Evolutionary conservation across 169 alveolate species (phyloP).

Genomic region (Theileria sp.): DNA sequence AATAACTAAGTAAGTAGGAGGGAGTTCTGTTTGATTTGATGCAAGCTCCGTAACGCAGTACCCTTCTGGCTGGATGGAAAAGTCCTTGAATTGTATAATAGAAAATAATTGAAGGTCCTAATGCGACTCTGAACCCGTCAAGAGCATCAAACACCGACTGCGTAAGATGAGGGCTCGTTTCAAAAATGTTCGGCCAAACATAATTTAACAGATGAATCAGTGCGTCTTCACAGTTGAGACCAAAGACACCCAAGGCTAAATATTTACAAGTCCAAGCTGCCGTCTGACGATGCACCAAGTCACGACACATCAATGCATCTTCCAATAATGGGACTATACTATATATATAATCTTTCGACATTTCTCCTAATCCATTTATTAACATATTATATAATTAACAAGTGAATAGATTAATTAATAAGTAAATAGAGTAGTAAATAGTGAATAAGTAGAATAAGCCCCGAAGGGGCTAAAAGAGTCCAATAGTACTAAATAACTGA

Average conservation of each 20-base stretch:
- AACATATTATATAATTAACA: no score
- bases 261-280: constrained; percentile 99
- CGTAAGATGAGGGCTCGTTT: constrained; percentile 94
- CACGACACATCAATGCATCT: constrained; percentile 99
- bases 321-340: constrained; percentile 96
- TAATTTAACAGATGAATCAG: constrained; percentile 94
- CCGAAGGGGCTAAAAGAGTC: no score
- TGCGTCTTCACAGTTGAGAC: constrained; percentile 94
- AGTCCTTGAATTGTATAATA: constrained; percentile 95
- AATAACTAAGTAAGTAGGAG: neutral
- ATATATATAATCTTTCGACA: constrained; percentile 95
- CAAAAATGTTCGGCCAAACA: constrained; percentile 99
- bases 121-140: constrained; percentile 96
- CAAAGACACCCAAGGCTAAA: constrained; percentile 94
- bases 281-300: constrained; percentile 97
- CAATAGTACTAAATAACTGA: no score
- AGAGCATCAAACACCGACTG: constrained; percentile 98
- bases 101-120: constrained; percentile 97
- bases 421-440: no score
- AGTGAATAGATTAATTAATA: no score
- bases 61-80: constrained; percentile 99
- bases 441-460: no score
- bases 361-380: constrained; percentile 69
- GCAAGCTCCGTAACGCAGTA: constrained; percentile 30
- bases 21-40: no score